Percentiles rank a stretch among this genome's conserved stretches.
Conservation (phyloP, 306 rosid species). For the Cucumis hystrix region DNA sequence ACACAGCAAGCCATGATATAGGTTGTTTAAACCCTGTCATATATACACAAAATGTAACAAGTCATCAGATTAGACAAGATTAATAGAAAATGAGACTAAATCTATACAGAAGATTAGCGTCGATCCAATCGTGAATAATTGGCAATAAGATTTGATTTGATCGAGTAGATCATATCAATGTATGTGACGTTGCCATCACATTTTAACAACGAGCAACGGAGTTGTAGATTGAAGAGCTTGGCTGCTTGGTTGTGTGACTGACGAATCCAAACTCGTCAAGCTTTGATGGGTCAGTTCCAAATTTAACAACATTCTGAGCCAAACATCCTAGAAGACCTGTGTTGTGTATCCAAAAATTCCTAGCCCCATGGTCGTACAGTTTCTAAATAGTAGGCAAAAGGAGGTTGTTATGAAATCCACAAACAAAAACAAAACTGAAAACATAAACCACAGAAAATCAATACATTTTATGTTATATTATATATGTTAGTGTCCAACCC, state of each 20-base stretch:
- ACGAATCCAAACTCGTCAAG: conserved; percentile 77
- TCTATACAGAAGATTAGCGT: conserved; percentile 4
- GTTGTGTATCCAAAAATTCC: conserved; percentile 86
- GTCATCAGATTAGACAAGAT: background rate
- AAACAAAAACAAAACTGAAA: no score
- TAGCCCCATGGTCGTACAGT: conserved; percentile 64
- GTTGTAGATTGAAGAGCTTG: conserved; percentile 61
- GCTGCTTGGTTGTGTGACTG: conserved; percentile 65
- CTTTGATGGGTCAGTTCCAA: conserved; percentile 63
- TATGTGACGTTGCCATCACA: conserved; percentile 43
- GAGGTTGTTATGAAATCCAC: no score
- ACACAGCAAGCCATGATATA: conserved; percentile 80
- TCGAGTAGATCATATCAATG: conserved; percentile 50
- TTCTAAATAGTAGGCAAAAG: conserved; percentile 25
- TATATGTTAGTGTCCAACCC: no score
- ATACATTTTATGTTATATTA: no score
- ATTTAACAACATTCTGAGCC: conserved; percentile 66
- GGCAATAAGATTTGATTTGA: conserved; percentile 60
- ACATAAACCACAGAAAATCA: no score
- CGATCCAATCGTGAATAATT: conserved; percentile 52
- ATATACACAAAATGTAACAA: conserved; percentile 4
- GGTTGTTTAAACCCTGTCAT: conserved; percentile 64
- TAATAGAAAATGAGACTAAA: background rate
- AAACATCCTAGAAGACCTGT: conserved; percentile 87
- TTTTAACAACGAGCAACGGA: conserved; percentile 41